These are phyloP conservation scores for Hawksworthiomyces lignivorus DNA, from an alignment of 2,329 filamentous ascomycete species.

Conservation along the genomic window DNA sequence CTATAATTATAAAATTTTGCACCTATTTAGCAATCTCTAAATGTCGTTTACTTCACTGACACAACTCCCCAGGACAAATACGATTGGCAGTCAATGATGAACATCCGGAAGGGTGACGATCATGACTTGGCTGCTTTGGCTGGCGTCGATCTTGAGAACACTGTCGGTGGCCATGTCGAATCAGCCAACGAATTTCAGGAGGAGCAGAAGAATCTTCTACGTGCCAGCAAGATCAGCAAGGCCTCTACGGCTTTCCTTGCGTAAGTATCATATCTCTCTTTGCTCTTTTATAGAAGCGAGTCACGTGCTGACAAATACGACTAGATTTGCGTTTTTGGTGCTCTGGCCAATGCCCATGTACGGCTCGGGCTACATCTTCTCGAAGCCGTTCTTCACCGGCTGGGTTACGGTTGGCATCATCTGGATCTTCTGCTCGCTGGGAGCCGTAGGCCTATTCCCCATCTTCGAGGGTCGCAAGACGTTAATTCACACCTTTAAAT, in stretches of 20 bases:
- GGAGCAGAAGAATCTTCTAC: slow-evolving; percentile 28
- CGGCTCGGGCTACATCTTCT: slow-evolving; percentile 72
- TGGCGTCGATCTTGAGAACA: slow-evolving; percentile 56
- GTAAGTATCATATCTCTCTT: slow-evolving; percentile 15
- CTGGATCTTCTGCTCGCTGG: slow-evolving; percentile 67
- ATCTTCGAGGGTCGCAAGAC: slow-evolving; percentile 70
- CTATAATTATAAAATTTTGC: no score
- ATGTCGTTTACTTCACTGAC: no score
- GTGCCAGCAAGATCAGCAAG: slow-evolving; percentile 27
- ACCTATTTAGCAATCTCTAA: no score
- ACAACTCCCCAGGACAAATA: no score
- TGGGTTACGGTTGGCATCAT: slow-evolving; percentile 72
- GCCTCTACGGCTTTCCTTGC: slow-evolving; percentile 23
- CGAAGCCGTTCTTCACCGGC: slow-evolving; percentile 72
- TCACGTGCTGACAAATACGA: no score
- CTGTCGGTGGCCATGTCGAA: slow-evolving; percentile 38
- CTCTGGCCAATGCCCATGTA: slow-evolving; percentile 94
- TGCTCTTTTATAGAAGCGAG: background rate
- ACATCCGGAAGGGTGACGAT: slow-evolving; percentile 73
- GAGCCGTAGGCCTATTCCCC: slow-evolving; percentile 73
- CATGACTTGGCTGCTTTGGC: slow-evolving; percentile 58
- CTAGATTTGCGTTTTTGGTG: slow-evolving; percentile 63
- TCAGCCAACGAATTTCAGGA: slow-evolving; percentile 32
- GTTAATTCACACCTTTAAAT: slow-evolving; percentile 51
- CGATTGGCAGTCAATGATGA: slow-evolving; percentile 77